A percentile compares a stretch with the other conserved stretches of the same genome.
Conservation (phyloP, 164 flowering plant species). For the Echeveria elegans region DNA sequence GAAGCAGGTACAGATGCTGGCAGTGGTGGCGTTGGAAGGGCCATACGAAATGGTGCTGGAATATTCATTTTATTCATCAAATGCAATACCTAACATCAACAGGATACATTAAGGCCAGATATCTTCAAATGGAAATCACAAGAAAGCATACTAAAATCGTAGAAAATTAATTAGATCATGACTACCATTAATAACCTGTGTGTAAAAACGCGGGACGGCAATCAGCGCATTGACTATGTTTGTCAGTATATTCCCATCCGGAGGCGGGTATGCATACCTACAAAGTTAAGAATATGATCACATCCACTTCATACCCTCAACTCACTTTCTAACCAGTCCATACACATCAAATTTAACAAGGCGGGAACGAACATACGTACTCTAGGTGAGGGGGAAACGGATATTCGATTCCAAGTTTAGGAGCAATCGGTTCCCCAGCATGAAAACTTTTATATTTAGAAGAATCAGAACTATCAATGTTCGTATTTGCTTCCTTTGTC, state of each 20-base stretch:
- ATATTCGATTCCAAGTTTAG: constrained; percentile 81
- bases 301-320: too few relatives aligned
- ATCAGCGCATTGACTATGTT: constrained; percentile 96
- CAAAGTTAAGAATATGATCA: constrained; percentile 11
- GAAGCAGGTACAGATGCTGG: constrained; percentile 52
- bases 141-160: not conserved
- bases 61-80: constrained; percentile 99
- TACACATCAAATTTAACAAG: not conserved
- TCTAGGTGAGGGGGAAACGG: constrained; percentile 95
- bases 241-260: constrained; percentile 88
- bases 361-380: constrained; percentile 32
- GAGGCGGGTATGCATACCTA: constrained; percentile 97
- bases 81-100: constrained; percentile 70
- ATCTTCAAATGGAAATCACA: not conserved
- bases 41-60: constrained; percentile 93
- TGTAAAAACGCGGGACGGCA: constrained; percentile 94
- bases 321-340: not conserved
- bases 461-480: constrained; percentile 20
- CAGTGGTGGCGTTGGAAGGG: constrained; percentile 87
- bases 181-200: constrained; percentile 45
- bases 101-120: not conserved
- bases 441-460: constrained; percentile 19
- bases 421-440: constrained; percentile 66
- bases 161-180: not conserved
- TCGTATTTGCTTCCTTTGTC: constrained; percentile 19